Percentiles rank a stretch among this genome's conserved stretches.
phyloP scores from a whole-genome alignment of 148 eudicot genomes.

The Mesembryanthemum crystallinum region DNA sequence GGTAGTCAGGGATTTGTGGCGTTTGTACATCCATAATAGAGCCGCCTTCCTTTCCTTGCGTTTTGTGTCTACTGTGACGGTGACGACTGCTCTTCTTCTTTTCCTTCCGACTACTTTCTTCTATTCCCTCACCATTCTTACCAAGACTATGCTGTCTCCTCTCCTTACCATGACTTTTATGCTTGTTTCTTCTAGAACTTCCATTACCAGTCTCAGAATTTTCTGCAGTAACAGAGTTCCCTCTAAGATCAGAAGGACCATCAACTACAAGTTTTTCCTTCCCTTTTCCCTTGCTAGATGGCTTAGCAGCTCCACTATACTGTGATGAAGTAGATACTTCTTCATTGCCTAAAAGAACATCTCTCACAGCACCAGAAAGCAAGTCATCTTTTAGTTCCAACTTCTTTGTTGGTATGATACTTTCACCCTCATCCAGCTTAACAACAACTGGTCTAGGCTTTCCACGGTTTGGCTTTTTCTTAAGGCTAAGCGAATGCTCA shows the following conservation, averaged over 20 bases:
- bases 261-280: slow-evolving; percentile 45
- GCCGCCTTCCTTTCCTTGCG: slow-evolving; percentile 42
- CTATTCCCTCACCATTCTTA: slow-evolving; percentile 38
- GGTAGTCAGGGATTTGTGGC: slow-evolving; percentile 71
- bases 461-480: slow-evolving; percentile 58
- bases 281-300: slow-evolving; percentile 44
- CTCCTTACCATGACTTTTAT: slow-evolving; percentile 49
- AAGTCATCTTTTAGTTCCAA: slow-evolving; percentile 41
- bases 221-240: slow-evolving; percentile 17
- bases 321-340: slow-evolving; percentile 40
- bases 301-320: slow-evolving; percentile 30
- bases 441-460: slow-evolving; percentile 86
- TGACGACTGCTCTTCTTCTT: slow-evolving; percentile 56
- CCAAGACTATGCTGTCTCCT: slow-evolving; percentile 43
- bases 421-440: slow-evolving; percentile 66
- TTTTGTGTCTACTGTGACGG: slow-evolving; percentile 48
- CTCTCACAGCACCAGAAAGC: slow-evolving; percentile 76
- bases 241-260: slow-evolving; percentile 30
- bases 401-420: slow-evolving; percentile 34
- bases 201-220: slow-evolving; percentile 30
- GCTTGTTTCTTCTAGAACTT: slow-evolving; percentile 51
- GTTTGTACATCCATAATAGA: slow-evolving; percentile 40
- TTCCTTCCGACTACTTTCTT: slow-evolving; percentile 42
- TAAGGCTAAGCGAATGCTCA: slow-evolving; percentile 55
- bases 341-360: slow-evolving; percentile 57